phyloP scores from a whole-genome alignment of 768 basidiomycete species.

The Floccularia luteovirens region DNA sequence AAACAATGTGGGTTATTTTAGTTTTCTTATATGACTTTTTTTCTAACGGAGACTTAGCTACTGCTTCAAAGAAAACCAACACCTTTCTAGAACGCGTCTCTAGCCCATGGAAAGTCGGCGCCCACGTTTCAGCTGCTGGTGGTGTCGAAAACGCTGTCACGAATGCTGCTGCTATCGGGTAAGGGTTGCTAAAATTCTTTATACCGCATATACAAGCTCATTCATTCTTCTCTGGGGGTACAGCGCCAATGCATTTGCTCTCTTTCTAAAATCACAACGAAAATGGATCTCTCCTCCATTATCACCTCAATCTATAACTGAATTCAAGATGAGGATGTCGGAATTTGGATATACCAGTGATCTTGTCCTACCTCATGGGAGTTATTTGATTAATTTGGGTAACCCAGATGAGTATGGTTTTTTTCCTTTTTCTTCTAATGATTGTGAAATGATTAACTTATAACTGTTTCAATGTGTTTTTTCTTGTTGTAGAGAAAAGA shows the following conservation, averaged over 20 bases:
- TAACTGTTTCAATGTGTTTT: background rate
- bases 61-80: no score
- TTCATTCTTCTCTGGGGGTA: background rate
- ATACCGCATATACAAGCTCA: background rate
- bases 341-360: constrained; percentile 52
- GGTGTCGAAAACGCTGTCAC: constrained; percentile 69
- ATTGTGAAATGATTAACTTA: background rate
- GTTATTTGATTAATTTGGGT: constrained; percentile 79
- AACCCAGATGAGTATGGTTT: constrained; percentile 65
- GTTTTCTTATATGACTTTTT: no score
- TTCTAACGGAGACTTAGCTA: no score
- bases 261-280: constrained; percentile 80
- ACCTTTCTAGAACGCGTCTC: constrained; percentile 20
- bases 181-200: constrained; percentile 9
- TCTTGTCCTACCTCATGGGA: constrained; percentile 78
- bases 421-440: background rate
- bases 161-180: constrained; percentile 71
- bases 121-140: constrained; percentile 77
- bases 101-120: constrained; percentile 65
- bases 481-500: constrained; percentile 38
- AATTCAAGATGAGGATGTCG: constrained; percentile 56
- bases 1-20: no score
- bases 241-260: constrained; percentile 77
- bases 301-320: constrained; percentile 36
- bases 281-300: constrained; percentile 70